phyloP scores from a whole-genome alignment of 768 basidiomycete species.

The Auricularia sp. region DNA sequence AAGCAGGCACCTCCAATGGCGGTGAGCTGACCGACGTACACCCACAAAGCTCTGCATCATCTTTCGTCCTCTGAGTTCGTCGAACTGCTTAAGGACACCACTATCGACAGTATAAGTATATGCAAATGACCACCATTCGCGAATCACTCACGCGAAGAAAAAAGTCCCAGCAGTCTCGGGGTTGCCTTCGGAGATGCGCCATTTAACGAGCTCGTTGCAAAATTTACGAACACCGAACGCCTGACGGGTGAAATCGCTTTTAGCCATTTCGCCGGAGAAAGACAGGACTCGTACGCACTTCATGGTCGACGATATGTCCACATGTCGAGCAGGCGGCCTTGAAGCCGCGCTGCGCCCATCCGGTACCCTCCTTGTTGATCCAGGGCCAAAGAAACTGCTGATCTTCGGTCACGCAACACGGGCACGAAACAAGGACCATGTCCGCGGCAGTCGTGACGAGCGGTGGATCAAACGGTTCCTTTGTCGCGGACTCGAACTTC shows the following conservation, averaged over 20 bases:
- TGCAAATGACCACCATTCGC: too few relatives aligned
- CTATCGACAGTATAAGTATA: too few relatives aligned
- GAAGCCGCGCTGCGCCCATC: constrained; percentile 1
- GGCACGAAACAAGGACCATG: background rate
- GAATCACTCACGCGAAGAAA: background rate
- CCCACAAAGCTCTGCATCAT: too few relatives aligned
- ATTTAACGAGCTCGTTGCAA: background rate
- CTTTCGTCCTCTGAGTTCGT: too few relatives aligned
- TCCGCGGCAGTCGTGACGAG: background rate
- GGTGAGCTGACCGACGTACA: too few relatives aligned
- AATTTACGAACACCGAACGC: background rate
- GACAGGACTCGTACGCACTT: background rate
- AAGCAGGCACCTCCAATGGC: too few relatives aligned
- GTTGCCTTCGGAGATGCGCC: background rate
- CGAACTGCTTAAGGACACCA: too few relatives aligned
- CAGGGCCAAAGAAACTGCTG: background rate
- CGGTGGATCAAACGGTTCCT: background rate
- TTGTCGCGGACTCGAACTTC: background rate
- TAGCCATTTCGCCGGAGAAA: background rate
- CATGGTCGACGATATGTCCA: background rate
- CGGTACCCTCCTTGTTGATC: background rate
- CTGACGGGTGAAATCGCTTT: background rate
- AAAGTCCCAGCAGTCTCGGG: background rate
- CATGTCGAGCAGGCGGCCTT: background rate
- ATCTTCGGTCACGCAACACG: background rate